Conservation (phyloP, 2,329 filamentous ascomycete species). For the Xylariaceae sp. region DNA sequence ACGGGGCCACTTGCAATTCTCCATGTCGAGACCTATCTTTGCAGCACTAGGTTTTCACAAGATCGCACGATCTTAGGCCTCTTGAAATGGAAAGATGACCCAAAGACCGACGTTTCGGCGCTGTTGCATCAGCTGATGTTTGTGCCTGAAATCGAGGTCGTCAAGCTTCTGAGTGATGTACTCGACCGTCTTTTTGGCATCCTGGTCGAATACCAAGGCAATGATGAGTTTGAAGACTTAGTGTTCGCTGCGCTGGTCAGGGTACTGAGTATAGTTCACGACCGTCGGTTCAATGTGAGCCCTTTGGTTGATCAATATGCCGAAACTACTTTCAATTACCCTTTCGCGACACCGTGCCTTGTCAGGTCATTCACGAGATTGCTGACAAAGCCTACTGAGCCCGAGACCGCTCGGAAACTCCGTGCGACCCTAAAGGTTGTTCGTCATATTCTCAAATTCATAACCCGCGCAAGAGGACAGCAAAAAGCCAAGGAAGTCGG, state of each 20-base stretch:
- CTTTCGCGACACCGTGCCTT: conserved; percentile 83
- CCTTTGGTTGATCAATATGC: conserved; percentile 91
- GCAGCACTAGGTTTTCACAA: conserved; percentile 92
- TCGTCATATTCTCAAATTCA: conserved; percentile 88
- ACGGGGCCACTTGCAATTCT: conserved; percentile 78
- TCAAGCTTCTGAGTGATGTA: conserved; percentile 86
- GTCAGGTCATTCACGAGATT: conserved; percentile 82
- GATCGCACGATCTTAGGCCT: conserved; percentile 81
- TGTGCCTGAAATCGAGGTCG: conserved; percentile 94
- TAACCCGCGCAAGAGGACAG: conserved; percentile 80
- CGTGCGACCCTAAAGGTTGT: conserved; percentile 94
- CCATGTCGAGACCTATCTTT: conserved; percentile 77
- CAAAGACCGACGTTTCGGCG: conserved; percentile 65
- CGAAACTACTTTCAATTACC: conserved; percentile 84
- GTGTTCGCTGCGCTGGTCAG: conserved; percentile 87
- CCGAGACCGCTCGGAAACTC: conserved; percentile 76
- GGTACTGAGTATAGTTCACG: conserved; percentile 88
- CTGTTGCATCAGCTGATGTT: conserved; percentile 82
- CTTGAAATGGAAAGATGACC: conserved; percentile 77
- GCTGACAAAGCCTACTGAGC: conserved; percentile 75
- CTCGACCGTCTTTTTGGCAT: conserved; percentile 90
- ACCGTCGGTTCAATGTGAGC: conserved; percentile 85
- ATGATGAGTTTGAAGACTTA: conserved; percentile 87
- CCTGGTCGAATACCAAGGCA: conserved; percentile 83
- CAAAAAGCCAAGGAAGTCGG: conserved; percentile 85